Conservation (phyloP, 1,284 basidiomycete species). For the Earliella scabrosa region DNA sequence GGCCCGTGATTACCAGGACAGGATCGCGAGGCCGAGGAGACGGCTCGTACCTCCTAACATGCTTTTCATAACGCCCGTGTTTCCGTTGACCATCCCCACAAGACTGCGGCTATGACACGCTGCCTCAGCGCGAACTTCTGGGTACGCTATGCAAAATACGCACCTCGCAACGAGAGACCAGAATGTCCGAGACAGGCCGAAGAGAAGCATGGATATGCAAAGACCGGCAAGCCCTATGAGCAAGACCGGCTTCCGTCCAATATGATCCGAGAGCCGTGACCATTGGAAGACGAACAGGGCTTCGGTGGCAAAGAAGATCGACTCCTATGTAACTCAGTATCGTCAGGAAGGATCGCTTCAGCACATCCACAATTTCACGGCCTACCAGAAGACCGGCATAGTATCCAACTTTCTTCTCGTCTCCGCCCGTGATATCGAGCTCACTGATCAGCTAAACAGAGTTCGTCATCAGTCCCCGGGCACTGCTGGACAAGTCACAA, state of each 20-base stretch:
- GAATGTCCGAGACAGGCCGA: conserved; percentile 56
- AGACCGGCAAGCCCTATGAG: conserved; percentile 53
- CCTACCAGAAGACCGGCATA: conserved; percentile 65
- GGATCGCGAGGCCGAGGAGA: conserved; percentile 14
- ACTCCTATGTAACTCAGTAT: conserved; percentile 47
- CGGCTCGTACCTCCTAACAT: conserved; percentile 42
- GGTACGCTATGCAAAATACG: too few relatives aligned
- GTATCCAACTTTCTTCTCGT: conserved; percentile 62
- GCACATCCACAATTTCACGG: not conserved
- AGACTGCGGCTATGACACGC: conserved; percentile 49
- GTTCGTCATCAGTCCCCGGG: too few relatives aligned
- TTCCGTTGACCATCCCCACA: conserved; percentile 56
- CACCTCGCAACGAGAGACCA: conserved; percentile 43
- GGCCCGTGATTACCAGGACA: not conserved
- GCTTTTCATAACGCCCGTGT: conserved; percentile 57
- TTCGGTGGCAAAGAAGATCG: conserved; percentile 61
- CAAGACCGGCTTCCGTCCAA: conserved; percentile 65
- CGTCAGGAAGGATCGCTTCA: too few relatives aligned
- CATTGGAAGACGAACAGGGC: conserved; percentile 15
- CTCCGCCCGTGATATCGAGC: conserved; percentile 59
- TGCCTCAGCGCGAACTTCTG: not conserved
- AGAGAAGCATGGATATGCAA: conserved; percentile 55
- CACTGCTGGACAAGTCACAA: not conserved
- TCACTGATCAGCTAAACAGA: conserved; percentile 60
- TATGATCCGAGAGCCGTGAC: conserved; percentile 52